Evolutionary conservation across 176 grass and related monocot genomes (phyloP).

Genomic region (Aegilops tauschii): DNA sequence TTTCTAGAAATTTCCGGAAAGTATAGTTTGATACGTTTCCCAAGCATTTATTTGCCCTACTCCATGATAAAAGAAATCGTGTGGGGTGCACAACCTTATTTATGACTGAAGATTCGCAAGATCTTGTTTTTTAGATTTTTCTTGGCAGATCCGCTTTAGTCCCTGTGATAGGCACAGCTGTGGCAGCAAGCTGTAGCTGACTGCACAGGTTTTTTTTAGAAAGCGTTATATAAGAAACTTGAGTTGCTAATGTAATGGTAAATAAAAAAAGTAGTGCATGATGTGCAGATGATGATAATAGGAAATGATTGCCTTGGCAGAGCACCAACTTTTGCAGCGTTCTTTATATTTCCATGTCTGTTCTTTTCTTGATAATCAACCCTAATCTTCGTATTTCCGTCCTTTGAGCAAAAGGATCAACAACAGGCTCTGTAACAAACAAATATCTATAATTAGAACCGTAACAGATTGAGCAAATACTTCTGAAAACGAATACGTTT

Average conservation of each 20-base stretch:
- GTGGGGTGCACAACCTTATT: not conserved
- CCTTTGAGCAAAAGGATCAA: conserved; percentile 82
- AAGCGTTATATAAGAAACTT: conserved; percentile 5
- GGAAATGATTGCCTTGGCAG: conserved; percentile 66
- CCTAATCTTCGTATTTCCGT: conserved; percentile 67
- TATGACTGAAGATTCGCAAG: conserved; percentile 47
- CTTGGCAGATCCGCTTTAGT: conserved; percentile 56
- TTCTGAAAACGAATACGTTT: not conserved
- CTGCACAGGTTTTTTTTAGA: conserved; percentile 19
- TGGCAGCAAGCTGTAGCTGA: conserved; percentile 85
- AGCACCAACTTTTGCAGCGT: conserved; percentile 69
- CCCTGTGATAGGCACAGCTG: conserved; percentile 70
- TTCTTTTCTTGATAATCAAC: conserved; percentile 96
- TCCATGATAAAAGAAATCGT: conserved; percentile 4
- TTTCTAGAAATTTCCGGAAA: not conserved
- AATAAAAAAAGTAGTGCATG: conserved; percentile 1
- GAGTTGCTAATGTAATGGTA: not conserved
- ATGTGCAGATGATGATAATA: not conserved
- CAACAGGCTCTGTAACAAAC: conserved; percentile 53
- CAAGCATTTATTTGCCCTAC: not conserved
- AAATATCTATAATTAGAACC: not conserved
- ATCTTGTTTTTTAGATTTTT: conserved; percentile 70
- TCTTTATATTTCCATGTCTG: conserved; percentile 65
- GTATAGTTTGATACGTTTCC: not conserved
- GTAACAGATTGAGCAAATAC: not conserved